These are phyloP conservation scores for Ammopiptanthus mongolicus DNA, from an alignment of 306 rosid genomes.

Conservation along the genomic window DNA sequence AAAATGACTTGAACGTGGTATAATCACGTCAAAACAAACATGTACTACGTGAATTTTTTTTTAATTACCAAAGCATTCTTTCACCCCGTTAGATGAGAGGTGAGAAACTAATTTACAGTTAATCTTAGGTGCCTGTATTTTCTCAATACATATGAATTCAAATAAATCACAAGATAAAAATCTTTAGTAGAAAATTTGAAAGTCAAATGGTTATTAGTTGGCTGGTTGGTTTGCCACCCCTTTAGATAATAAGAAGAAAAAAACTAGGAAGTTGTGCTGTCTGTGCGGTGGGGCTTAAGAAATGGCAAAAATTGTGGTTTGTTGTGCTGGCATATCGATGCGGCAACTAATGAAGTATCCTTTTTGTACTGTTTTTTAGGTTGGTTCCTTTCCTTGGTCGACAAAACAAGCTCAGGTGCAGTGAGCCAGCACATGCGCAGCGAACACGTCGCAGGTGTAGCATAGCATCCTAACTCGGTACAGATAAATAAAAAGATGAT, in stretches of 20 bases:
- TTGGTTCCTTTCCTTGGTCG: not conserved
- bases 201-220: not conserved
- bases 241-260: not conserved
- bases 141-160: no score
- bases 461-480: not conserved
- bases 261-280: not conserved
- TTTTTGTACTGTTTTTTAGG: not conserved
- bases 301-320: not conserved
- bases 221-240: no score
- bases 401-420: conserved; percentile 15
- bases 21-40: no score
- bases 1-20: no score
- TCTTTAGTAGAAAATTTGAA: not conserved
- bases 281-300: not conserved
- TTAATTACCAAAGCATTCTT: no score
- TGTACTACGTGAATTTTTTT: no score
- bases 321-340: not conserved
- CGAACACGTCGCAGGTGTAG: not conserved
- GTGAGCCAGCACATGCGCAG: conserved; percentile 19
- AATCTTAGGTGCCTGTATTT: no score
- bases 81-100: no score
- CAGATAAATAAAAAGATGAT: not conserved
- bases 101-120: no score
- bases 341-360: not conserved
- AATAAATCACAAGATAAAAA: not conserved